Percentiles rank a stretch among this genome's conserved stretches.
Conservation (phyloP, 2,329 filamentous ascomycete genomes). For the Chaetothyriales sp. region DNA sequence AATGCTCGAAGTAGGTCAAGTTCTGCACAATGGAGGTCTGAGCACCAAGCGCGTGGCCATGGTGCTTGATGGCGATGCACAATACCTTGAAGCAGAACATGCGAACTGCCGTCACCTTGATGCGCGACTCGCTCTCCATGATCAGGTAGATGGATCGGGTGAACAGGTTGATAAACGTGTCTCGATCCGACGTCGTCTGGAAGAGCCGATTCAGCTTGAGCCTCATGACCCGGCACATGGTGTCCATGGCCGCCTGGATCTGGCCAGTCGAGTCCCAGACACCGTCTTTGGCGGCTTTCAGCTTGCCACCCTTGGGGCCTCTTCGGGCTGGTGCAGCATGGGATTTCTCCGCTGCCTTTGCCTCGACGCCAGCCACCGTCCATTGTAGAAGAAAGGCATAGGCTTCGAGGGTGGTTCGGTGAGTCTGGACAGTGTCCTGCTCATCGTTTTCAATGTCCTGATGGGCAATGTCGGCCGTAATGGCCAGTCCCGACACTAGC, state of each 20-base stretch:
- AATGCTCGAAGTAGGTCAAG: constrained; percentile 91
- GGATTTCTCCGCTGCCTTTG: constrained; percentile 81
- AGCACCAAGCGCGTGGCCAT: constrained; percentile 89
- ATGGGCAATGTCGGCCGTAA: constrained; percentile 72
- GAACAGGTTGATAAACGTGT: constrained; percentile 84
- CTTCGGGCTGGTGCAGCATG: constrained; percentile 55
- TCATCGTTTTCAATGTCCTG: constrained; percentile 83
- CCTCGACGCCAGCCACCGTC: constrained; percentile 87
- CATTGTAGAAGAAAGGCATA: constrained; percentile 91
- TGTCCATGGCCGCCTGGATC: constrained; percentile 73
- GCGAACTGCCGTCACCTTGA: constrained; percentile 73
- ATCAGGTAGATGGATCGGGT: constrained; percentile 88
- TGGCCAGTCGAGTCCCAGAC: constrained; percentile 81
- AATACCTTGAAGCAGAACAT: constrained; percentile 97
- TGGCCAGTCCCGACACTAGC: constrained; percentile 67
- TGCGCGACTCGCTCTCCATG: constrained; percentile 80
- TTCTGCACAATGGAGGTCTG: constrained; percentile 98
- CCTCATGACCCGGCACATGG: constrained; percentile 91
- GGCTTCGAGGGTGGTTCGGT: constrained; percentile 83
- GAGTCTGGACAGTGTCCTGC: constrained; percentile 68
- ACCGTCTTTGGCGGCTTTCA: constrained; percentile 55
- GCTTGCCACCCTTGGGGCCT: constrained; percentile 58
- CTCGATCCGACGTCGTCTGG: constrained; percentile 85
- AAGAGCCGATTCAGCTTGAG: constrained; percentile 87
- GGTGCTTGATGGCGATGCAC: constrained; percentile 92